Conservation (phyloP, 306 rosid species). For the Astragalus glycyphyllos region DNA sequence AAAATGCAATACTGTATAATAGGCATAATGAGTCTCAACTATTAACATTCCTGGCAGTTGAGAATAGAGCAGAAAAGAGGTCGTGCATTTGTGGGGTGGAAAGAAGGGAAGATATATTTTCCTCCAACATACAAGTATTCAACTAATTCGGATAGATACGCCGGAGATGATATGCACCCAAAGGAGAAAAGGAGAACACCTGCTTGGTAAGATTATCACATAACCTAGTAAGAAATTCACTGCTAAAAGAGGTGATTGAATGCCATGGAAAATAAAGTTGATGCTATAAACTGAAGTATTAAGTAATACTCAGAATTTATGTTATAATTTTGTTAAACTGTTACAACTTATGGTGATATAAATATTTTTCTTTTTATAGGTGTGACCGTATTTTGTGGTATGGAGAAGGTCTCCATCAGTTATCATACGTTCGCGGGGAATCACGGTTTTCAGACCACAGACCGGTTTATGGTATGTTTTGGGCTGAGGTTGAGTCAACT, state of each 20-base stretch:
- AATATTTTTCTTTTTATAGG: constrained; percentile 54
- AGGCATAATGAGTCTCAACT: constrained; percentile 31
- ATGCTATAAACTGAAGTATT: constrained; percentile 20
- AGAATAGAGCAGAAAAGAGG: constrained; percentile 93
- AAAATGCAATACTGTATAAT: neutral
- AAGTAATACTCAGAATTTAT: constrained; percentile 1
- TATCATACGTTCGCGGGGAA: constrained; percentile 93
- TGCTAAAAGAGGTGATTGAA: constrained; percentile 19
- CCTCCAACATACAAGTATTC: constrained; percentile 99
- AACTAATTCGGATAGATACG: constrained; percentile 94
- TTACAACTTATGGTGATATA: constrained; percentile 37
- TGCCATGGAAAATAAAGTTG: neutral
- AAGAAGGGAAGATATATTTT: constrained; percentile 95
- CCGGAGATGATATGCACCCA: constrained; percentile 93
- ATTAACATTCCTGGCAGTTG: constrained; percentile 62
- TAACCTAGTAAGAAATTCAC: constrained; percentile 15
- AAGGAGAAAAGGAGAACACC: constrained; percentile 98
- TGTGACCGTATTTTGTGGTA: constrained; percentile 97
- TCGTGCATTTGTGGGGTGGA: constrained; percentile 87
- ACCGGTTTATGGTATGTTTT: constrained; percentile 91
- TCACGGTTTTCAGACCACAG: constrained; percentile 96
- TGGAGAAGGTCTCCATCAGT: constrained; percentile 97
- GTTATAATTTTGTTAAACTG: constrained; percentile 2
- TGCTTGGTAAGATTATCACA: constrained; percentile 77
- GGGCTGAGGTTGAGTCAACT: constrained; percentile 95